phyloP scores from a whole-genome alignment of 768 basidiomycete genomes.

The Mycena epipterygia region DNA sequence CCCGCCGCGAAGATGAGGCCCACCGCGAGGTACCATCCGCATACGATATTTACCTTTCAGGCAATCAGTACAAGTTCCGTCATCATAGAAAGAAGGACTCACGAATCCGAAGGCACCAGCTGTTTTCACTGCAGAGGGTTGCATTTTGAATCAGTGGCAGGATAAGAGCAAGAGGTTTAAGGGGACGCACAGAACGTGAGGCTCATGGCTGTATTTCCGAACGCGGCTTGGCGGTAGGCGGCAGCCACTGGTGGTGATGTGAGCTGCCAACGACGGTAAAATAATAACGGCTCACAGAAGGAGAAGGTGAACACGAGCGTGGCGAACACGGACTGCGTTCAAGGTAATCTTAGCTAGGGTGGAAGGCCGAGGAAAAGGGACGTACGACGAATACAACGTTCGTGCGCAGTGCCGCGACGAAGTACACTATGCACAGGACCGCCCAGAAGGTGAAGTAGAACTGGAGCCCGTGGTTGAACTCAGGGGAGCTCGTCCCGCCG shows the following conservation, averaged over 20 bases:
- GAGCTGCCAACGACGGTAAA: neutral
- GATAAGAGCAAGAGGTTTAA: neutral
- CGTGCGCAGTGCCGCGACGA: constrained; percentile 30
- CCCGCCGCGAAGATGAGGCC: constrained; percentile 30
- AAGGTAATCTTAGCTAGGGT: neutral
- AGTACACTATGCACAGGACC: constrained; percentile 23
- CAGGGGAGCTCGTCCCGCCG: constrained; percentile 10
- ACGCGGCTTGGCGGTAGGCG: constrained; percentile 3
- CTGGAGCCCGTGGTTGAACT: constrained; percentile 29
- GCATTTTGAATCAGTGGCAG: neutral
- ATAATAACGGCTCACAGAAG: constrained; percentile 11
- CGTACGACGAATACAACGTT: constrained; percentile 32
- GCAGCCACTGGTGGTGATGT: constrained; percentile 3
- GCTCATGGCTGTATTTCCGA: constrained; percentile 22
- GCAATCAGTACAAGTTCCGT: neutral
- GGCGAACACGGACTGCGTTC: constrained; percentile 27
- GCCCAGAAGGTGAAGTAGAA: constrained; percentile 35
- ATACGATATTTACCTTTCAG: constrained; percentile 17
- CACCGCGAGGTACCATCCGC: constrained; percentile 33
- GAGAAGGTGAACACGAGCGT: constrained; percentile 25
- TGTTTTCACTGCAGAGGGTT: constrained; percentile 18
- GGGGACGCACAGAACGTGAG: constrained; percentile 5
- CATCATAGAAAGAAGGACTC: neutral
- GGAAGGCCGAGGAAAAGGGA: neutral
- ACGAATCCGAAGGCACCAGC: constrained; percentile 34